Conservation (phyloP, 2,329 filamentous ascomycete genomes). For the Colletotrichum echinochloae region DNA sequence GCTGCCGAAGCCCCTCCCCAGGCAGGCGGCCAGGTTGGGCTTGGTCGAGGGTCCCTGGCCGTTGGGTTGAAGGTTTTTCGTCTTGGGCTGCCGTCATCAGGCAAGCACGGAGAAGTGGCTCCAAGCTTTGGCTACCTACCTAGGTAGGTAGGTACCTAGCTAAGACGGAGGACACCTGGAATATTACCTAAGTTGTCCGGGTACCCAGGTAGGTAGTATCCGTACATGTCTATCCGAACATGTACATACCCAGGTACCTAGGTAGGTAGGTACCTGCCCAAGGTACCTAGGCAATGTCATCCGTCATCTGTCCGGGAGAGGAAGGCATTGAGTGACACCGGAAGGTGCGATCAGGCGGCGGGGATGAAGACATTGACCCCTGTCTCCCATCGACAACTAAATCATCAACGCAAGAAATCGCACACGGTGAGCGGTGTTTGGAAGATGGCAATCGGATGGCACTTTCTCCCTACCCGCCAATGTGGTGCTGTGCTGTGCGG, state of each 20-base stretch:
- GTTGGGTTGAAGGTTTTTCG: constrained; percentile 18
- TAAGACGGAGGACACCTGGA: too few relatives aligned
- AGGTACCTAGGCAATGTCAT: neutral
- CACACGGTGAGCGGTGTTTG: neutral
- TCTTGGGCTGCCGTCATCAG: constrained; percentile 12
- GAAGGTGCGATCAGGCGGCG: neutral
- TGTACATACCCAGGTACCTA: neutral
- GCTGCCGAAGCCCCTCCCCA: constrained; percentile 28
- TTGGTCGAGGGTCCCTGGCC: constrained; percentile 14
- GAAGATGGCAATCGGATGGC: neutral
- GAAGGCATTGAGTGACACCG: neutral
- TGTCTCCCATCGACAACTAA: neutral
- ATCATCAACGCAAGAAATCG: neutral
- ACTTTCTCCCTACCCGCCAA: neutral
- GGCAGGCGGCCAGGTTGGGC: neutral
- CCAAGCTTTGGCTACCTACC: too few relatives aligned
- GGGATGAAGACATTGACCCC: neutral
- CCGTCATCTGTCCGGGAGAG: neutral
- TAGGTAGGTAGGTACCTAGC: too few relatives aligned
- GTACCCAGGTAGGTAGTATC: too few relatives aligned
- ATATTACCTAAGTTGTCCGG: neutral
- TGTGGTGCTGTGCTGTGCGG: neutral
- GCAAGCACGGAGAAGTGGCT: neutral
- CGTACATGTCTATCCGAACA: too few relatives aligned
- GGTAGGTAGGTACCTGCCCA: neutral